These are phyloP conservation scores for Phytophthora cactorum DNA, from an alignment of 352 stramenopile species.

Conservation along the genomic window DNA sequence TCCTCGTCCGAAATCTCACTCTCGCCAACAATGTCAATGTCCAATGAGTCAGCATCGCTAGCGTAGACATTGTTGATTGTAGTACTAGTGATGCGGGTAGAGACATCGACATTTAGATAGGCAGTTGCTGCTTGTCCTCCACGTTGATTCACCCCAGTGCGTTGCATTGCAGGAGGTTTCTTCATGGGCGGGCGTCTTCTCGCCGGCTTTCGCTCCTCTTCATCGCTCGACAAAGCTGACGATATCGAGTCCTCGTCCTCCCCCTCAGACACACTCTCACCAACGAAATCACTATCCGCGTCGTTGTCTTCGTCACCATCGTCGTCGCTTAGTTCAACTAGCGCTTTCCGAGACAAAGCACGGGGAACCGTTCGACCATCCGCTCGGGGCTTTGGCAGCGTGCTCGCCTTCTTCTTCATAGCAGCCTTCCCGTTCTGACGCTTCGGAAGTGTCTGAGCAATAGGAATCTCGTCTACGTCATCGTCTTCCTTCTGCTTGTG, in stretches of 20 bases:
- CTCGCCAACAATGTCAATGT: slow-evolving; percentile 42
- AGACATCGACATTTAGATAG: not conserved
- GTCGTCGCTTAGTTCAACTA: slow-evolving; percentile 17
- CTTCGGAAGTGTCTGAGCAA: slow-evolving; percentile 11
- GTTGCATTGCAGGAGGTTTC: slow-evolving; percentile 23
- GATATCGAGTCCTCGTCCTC: slow-evolving; percentile 32
- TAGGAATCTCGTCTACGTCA: slow-evolving; percentile 8
- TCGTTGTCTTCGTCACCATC: slow-evolving; percentile 43
- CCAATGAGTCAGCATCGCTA: slow-evolving; percentile 44
- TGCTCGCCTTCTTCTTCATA: slow-evolving; percentile 39
- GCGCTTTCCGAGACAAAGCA: slow-evolving; percentile 1
- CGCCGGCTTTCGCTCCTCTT: slow-evolving; percentile 5
- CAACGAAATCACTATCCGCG: slow-evolving; percentile 59
- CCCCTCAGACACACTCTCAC: slow-evolving; percentile 40
- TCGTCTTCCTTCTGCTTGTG: slow-evolving; percentile 3
- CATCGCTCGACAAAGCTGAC: slow-evolving; percentile 5
- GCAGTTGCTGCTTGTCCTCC: not conserved
- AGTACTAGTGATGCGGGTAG: not conserved
- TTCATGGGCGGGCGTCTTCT: slow-evolving; percentile 16
- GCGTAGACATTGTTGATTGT: slow-evolving; percentile 6
- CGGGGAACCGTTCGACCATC: slow-evolving; percentile 18
- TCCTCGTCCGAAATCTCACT: slow-evolving; percentile 37
- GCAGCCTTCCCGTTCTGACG: slow-evolving; percentile 34
- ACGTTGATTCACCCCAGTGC: slow-evolving; percentile 7
- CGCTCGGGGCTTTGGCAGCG: not conserved